These are phyloP conservation scores for Aegilops longissima DNA, from an alignment of 176 grass and related monocot species.

Conservation along the genomic window DNA sequence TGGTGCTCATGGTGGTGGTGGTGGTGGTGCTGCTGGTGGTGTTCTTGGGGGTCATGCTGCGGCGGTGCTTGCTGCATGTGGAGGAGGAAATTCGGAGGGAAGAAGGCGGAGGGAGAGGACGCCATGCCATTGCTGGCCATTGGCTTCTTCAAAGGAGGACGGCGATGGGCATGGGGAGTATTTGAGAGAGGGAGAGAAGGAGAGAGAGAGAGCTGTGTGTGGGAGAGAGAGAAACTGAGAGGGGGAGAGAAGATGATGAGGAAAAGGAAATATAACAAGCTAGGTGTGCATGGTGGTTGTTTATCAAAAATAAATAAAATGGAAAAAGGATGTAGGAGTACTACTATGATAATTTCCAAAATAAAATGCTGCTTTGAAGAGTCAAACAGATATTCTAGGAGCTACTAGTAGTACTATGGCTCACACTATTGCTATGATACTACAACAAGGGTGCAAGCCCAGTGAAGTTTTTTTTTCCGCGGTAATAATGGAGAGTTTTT, in stretches of 20 bases:
- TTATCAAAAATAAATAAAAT: constrained; percentile 17
- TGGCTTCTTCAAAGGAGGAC: constrained; percentile 44
- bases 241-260: constrained; percentile 22
- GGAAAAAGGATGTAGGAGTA: not conserved
- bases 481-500: too few species aligned
- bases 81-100: constrained; percentile 87
- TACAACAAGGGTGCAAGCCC: not conserved
- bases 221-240: constrained; percentile 8
- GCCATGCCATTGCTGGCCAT: constrained; percentile 91
- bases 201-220: not conserved
- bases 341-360: not conserved
- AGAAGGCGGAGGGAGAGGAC: constrained; percentile 75
- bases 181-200: constrained; percentile 28
- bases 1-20: constrained; percentile 32
- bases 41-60: constrained; percentile 54
- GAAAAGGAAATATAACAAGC: constrained; percentile 40
- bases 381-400: not conserved
- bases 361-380: not conserved
- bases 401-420: not conserved
- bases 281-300: constrained; percentile 3
- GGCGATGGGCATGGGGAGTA: constrained; percentile 34
- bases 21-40: constrained; percentile 40
- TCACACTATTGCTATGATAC: too few species aligned
- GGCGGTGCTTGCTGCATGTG: constrained; percentile 62
- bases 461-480: not conserved